Percentiles rank a stretch among this genome's conserved stretches.
phyloP scores from a whole-genome alignment of 176 grass and related monocot genomes.

The Ensete ventricosum region DNA sequence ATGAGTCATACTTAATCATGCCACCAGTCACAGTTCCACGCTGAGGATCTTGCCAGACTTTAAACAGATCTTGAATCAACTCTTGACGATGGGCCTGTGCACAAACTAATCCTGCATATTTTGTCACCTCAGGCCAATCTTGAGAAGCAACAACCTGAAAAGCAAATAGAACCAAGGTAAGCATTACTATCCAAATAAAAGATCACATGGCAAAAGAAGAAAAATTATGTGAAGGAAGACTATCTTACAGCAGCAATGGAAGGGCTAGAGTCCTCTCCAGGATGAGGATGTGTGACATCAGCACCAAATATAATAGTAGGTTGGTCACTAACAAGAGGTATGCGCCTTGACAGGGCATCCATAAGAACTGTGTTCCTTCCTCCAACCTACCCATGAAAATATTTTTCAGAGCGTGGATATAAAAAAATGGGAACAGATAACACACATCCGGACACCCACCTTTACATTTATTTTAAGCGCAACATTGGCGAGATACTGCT shows the following conservation, averaged over 20 bases:
- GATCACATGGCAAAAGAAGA: slow-evolving; percentile 2
- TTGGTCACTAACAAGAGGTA: slow-evolving; percentile 71
- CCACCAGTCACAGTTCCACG: slow-evolving; percentile 74
- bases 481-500: slow-evolving; percentile 93
- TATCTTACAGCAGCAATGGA: slow-evolving; percentile 90
- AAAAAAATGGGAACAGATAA: slow-evolving; percentile 14
- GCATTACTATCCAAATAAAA: not conserved
- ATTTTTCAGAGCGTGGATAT: not conserved
- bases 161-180: not conserved
- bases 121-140: slow-evolving; percentile 90
- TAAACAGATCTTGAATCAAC: slow-evolving; percentile 86
- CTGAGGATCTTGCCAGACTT: slow-evolving; percentile 84
- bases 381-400: slow-evolving; percentile 47
- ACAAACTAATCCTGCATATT: slow-evolving; percentile 77
- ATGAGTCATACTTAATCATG: slow-evolving; percentile 71
- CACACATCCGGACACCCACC: slow-evolving; percentile 24
- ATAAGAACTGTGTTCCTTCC: slow-evolving; percentile 87
- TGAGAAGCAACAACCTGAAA: slow-evolving; percentile 88
- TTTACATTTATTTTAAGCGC: slow-evolving; percentile 96
- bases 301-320: slow-evolving; percentile 96
- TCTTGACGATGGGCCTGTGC: slow-evolving; percentile 90
- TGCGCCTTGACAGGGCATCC: slow-evolving; percentile 66
- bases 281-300: slow-evolving; percentile 92
- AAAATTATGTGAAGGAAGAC: slow-evolving; percentile 1
- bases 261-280: slow-evolving; percentile 89